These are phyloP conservation scores for Suillus placidus DNA, from an alignment of 768 basidiomycete species.

Conservation along the genomic window DNA sequence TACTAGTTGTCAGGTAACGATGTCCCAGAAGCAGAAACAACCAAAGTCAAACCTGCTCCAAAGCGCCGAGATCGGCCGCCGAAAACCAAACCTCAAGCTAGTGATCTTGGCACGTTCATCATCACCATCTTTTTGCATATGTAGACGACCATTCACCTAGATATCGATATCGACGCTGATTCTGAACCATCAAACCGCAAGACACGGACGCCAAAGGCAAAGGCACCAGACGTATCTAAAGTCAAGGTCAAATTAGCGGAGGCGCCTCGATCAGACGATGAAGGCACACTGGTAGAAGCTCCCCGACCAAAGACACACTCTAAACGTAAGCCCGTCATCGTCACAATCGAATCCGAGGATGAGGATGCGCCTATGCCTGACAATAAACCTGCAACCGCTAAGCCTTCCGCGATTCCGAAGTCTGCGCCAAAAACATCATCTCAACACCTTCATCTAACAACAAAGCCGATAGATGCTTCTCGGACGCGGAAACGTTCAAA, in stretches of 20 bases:
- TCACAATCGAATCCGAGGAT: slow-evolving; percentile 1
- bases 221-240: slow-evolving; percentile 3
- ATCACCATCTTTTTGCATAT: neutral
- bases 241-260: slow-evolving; percentile 14
- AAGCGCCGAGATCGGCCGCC: slow-evolving; percentile 19
- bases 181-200: slow-evolving; percentile 11
- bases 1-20: neutral
- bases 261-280: slow-evolving; percentile 27
- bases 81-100: slow-evolving; percentile 18
- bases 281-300: slow-evolving; percentile 28
- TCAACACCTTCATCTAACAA: neutral
- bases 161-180: neutral
- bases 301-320: slow-evolving; percentile 11
- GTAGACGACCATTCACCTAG: neutral
- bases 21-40: slow-evolving; percentile 8
- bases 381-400: neutral
- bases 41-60: slow-evolving; percentile 12
- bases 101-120: neutral
- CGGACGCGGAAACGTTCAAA: neutral
- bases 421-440: neutral
- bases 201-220: neutral
- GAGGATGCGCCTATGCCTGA: neutral
- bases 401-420: neutral
- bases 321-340: slow-evolving; percentile 11
- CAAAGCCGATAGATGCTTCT: neutral